These are phyloP conservation scores for Globisporangium echinulatum DNA, from an alignment of 352 stramenopile genomes.

Conservation along the genomic window DNA sequence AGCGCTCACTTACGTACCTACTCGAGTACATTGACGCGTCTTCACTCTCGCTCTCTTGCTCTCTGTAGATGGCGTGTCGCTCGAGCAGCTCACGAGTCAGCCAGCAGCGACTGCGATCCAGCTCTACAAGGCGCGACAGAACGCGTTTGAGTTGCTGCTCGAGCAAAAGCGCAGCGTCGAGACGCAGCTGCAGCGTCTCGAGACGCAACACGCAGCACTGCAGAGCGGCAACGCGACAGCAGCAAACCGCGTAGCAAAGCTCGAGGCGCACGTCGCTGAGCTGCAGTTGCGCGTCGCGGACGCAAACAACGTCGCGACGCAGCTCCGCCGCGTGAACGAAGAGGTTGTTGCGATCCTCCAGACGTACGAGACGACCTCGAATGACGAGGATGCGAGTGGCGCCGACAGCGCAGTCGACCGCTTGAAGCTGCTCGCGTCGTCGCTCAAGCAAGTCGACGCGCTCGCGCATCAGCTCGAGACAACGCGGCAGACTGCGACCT, in stretches of 20 bases:
- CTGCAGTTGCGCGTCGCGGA: conserved; percentile 35
- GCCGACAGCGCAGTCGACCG: conserved; percentile 22
- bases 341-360: conserved; percentile 60
- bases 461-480: conserved; percentile 37
- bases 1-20: background rate
- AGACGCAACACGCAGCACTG: conserved; percentile 45
- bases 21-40: no score
- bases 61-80: conserved; percentile 25
- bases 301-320: conserved; percentile 27
- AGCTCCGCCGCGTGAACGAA: conserved; percentile 47
- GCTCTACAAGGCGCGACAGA: conserved; percentile 48
- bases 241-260: conserved; percentile 35
- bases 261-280: conserved; percentile 39
- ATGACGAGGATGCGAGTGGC: conserved; percentile 25
- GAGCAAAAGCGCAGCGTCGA: conserved; percentile 49
- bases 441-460: conserved; percentile 40
- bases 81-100: conserved; percentile 36
- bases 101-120: conserved; percentile 41
- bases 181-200: conserved; percentile 37
- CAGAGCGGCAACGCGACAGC: conserved; percentile 38
- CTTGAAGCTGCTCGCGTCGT: conserved; percentile 36
- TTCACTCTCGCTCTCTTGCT: background rate
- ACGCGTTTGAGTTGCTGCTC: conserved; percentile 52
- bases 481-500: conserved; percentile 27
- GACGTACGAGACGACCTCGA: conserved; percentile 44